Percentiles rank a stretch among this genome's conserved stretches.
These are phyloP conservation scores for Phlebopus sp. DNA, from an alignment of 1,284 basidiomycete species.

Conservation along the genomic window DNA sequence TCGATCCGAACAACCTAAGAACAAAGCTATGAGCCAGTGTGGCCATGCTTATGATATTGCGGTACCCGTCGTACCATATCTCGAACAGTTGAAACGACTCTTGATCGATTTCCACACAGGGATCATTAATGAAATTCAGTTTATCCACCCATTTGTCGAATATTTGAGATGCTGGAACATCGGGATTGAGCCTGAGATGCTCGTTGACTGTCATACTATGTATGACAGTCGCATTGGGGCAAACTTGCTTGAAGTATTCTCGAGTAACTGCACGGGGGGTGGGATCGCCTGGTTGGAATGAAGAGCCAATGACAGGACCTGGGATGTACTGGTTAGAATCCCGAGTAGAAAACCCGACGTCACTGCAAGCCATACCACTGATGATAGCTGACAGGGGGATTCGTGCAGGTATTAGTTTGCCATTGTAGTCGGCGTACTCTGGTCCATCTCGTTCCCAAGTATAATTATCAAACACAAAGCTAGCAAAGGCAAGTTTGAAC, in stretches of 20 bases:
- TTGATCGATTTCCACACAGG: slow-evolving; percentile 41
- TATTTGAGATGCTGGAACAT: slow-evolving; percentile 28
- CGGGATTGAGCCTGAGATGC: slow-evolving; percentile 18
- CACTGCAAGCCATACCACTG: slow-evolving; percentile 27
- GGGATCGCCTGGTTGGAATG: slow-evolving; percentile 22
- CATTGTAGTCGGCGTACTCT: slow-evolving; percentile 37
- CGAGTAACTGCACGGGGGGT: slow-evolving; percentile 42
- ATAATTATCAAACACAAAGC: slow-evolving; percentile 44
- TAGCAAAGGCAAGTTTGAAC: slow-evolving; percentile 10
- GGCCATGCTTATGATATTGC: background rate
- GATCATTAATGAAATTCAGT: slow-evolving; percentile 37
- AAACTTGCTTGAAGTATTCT: slow-evolving; percentile 41
- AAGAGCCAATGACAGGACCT: slow-evolving; percentile 39
- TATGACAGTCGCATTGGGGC: slow-evolving; percentile 38
- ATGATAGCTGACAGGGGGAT: slow-evolving; percentile 44
- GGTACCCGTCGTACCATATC: slow-evolving; percentile 37
- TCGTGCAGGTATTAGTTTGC: slow-evolving; percentile 39
- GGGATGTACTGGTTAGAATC: slow-evolving; percentile 6
- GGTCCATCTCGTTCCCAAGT: slow-evolving; percentile 33
- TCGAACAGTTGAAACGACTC: slow-evolving; percentile 39
- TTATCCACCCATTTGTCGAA: slow-evolving; percentile 40
- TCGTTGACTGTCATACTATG: slow-evolving; percentile 21
- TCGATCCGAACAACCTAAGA: slow-evolving; percentile 42
- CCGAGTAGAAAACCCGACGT: background rate
- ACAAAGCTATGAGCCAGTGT: slow-evolving; percentile 1